Evolutionary conservation across 1,139 yeast species (phyloP).

Genomic region (Candida sanyaensis): DNA sequence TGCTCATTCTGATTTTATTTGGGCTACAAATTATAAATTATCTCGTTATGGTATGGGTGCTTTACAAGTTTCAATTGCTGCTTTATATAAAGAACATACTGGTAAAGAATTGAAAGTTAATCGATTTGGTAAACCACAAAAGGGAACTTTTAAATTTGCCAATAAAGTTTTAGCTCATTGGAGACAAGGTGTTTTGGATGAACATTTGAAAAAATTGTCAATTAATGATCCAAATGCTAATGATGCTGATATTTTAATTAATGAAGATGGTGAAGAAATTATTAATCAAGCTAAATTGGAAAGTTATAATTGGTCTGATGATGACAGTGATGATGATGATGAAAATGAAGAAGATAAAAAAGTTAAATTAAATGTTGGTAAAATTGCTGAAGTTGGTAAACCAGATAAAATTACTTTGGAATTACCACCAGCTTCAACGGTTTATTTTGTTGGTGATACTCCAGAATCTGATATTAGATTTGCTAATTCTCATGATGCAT

Average conservation of each 20-base stretch:
- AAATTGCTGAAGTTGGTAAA: slow-evolving; percentile 32
- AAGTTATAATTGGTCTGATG: slow-evolving; percentile 29
- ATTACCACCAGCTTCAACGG: slow-evolving; percentile 81
- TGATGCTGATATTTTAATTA: slow-evolving; percentile 49
- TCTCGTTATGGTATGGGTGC: slow-evolving; percentile 92
- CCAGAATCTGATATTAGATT: slow-evolving; percentile 88
- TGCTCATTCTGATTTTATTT: slow-evolving; percentile 85
- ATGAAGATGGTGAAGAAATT: slow-evolving; percentile 51
- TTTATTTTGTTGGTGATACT: slow-evolving; percentile 90
- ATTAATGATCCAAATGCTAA: slow-evolving; percentile 47
- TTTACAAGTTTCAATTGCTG: slow-evolving; percentile 80
- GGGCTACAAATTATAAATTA: slow-evolving; percentile 83
- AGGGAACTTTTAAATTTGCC: slow-evolving; percentile 80
- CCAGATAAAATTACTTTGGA: slow-evolving; percentile 50
- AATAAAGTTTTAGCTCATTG: slow-evolving; percentile 71
- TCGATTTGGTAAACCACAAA: slow-evolving; percentile 83
- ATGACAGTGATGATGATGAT: slow-evolving; percentile 32
- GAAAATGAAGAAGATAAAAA: slow-evolving; percentile 16
- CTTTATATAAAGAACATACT: slow-evolving; percentile 76
- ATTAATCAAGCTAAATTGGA: slow-evolving; percentile 48
- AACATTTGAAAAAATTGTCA: slow-evolving; percentile 60
- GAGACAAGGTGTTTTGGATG: slow-evolving; percentile 78
- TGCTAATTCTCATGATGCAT: slow-evolving; percentile 81
- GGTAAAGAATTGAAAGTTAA: slow-evolving; percentile 76
- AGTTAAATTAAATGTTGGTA: slow-evolving; percentile 22